Evolutionary conservation across 768 basidiomycete genomes (phyloP).

Genomic region (Termitomyces titanicus): DNA sequence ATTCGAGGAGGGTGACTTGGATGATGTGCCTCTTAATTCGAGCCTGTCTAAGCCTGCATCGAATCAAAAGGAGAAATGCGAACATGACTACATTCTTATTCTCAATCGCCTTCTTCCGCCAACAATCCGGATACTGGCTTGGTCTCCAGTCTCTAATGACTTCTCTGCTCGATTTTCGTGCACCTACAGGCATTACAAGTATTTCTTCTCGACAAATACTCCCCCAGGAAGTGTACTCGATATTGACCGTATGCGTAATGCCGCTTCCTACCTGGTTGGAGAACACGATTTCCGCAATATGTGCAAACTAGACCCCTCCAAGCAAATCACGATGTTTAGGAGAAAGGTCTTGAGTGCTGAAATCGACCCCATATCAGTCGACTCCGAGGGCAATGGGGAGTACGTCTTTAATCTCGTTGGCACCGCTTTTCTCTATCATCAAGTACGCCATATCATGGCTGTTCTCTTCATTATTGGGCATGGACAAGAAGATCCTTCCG

Average conservation of each 20-base stretch:
- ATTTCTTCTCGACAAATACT: conserved; percentile 75
- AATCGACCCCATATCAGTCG: conserved; percentile 43
- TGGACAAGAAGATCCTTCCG: conserved; percentile 67
- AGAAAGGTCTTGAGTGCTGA: conserved; percentile 67
- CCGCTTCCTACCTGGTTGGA: conserved; percentile 69
- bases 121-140: conserved; percentile 87
- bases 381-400: conserved; percentile 28
- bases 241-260: conserved; percentile 70
- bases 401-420: conserved; percentile 85
- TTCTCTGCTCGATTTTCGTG: conserved; percentile 94
- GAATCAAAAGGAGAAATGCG: conserved; percentile 28
- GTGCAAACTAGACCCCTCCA: conserved; percentile 88
- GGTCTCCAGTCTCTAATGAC: conserved; percentile 77
- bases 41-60: conserved; percentile 15
- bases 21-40: conserved; percentile 17
- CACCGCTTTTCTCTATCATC: conserved; percentile 90
- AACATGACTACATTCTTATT: conserved; percentile 73
- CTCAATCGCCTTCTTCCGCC: conserved; percentile 87
- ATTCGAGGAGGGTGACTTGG: conserved; percentile 22
- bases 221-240: conserved; percentile 46
- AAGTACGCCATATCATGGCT: conserved; percentile 93
- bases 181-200: conserved; percentile 90
- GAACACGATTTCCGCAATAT: conserved; percentile 96
- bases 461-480: conserved; percentile 85
- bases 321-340: conserved; percentile 81